Conservation (phyloP, 1,139 yeast species). For the Hansenula sp. region DNA sequence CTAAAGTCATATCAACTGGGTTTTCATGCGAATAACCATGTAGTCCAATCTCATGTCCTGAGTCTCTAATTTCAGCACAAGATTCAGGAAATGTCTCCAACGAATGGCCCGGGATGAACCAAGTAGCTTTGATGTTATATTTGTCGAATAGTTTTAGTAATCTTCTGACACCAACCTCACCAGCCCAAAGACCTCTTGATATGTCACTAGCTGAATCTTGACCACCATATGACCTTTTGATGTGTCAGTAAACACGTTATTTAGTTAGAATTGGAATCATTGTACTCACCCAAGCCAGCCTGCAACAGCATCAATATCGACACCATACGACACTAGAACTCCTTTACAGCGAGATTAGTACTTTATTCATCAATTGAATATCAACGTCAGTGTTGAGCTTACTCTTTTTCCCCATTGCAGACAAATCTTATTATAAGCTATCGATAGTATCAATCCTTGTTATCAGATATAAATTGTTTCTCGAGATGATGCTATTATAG, state of each 20-base stretch:
- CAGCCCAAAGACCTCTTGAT: slow-evolving; percentile 30
- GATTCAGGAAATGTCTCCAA: slow-evolving; percentile 31
- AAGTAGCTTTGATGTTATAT: slow-evolving; percentile 29
- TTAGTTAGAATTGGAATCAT: neutral
- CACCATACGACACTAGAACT: slow-evolving; percentile 28
- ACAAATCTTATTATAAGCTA: too few relatives aligned
- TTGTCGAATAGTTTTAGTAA: slow-evolving; percentile 27
- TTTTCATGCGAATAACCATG: slow-evolving; percentile 32
- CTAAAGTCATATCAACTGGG: slow-evolving; percentile 29
- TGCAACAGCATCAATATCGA: slow-evolving; percentile 30
- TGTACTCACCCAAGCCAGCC: slow-evolving; percentile 25
- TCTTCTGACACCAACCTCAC: slow-evolving; percentile 30
- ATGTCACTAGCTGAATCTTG: slow-evolving; percentile 30
- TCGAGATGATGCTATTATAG: too few relatives aligned
- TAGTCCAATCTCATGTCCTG: slow-evolving; percentile 29
- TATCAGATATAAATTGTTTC: too few relatives aligned
- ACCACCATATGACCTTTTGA: slow-evolving; percentile 27
- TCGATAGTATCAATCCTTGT: too few relatives aligned
- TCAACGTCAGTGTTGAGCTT: neutral
- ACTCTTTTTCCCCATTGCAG: neutral
- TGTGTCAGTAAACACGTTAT: neutral
- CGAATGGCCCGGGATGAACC: slow-evolving; percentile 32
- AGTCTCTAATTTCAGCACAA: slow-evolving; percentile 27
- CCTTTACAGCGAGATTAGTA: slow-evolving; percentile 11
- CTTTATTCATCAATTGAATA: neutral